phyloP scores from a whole-genome alignment of 2,329 filamentous ascomycete genomes.

The Aspergillus costaricaensis region DNA sequence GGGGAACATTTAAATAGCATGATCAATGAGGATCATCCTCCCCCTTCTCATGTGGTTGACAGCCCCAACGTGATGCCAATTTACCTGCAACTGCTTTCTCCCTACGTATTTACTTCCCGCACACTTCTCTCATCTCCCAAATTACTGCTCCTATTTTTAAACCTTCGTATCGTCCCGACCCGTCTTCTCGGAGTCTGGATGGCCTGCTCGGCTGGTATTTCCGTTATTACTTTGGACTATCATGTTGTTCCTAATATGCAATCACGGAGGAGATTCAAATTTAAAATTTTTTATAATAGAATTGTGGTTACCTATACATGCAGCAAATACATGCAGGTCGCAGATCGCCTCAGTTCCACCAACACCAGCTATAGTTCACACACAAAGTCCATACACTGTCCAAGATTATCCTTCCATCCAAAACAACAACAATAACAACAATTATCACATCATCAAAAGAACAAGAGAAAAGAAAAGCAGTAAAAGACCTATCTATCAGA shows the following conservation, averaged over 20 bases:
- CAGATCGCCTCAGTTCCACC: conserved; percentile 17
- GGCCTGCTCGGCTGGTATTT: not conserved
- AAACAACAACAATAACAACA: not conserved
- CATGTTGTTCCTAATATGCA: no score
- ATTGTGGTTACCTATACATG: conserved; percentile 3
- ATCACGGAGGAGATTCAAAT: no score
- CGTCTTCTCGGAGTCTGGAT: not conserved
- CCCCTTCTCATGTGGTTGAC: not conserved
- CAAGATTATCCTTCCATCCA: not conserved
- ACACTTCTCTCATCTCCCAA: not conserved
- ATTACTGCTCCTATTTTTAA: not conserved
- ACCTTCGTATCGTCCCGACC: not conserved
- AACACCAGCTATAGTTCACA: conserved; percentile 20
- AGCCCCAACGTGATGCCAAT: not conserved
- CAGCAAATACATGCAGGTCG: conserved; percentile 15
- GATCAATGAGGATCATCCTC: not conserved
- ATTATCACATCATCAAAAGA: not conserved
- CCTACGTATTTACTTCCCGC: not conserved
- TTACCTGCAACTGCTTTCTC: not conserved
- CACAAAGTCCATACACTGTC: conserved; percentile 3
- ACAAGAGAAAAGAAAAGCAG: conserved; percentile 13
- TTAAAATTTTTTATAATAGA: no score
- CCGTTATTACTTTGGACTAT: not conserved
- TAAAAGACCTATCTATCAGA: conserved; percentile 19
- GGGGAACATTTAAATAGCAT: not conserved